Base-by-base conservation (phyloP, 805 yeast genomes). In the Metschnikowia baotianmanensis region DNA sequence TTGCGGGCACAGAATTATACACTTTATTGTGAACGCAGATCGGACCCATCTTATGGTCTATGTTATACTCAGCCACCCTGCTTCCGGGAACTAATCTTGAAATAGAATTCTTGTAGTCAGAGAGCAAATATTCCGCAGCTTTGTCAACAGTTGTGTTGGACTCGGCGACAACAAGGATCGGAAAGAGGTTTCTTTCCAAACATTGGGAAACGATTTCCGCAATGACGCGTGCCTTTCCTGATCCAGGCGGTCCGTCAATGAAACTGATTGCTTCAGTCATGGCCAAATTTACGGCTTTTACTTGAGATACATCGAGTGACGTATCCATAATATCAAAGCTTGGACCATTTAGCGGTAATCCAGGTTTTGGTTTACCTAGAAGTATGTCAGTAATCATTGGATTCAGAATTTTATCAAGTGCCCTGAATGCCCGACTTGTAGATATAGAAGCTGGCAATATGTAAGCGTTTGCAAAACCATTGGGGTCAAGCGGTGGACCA, bases 101-200 rank as follows among this genome's bases (percentile, higher is more conserved):
- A 46, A 83, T 93, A 12, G 83, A 80, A 62, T 86, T 93, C 62
- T 86, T 96, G 47, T 95, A 72, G 31, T 83, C 73, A 52, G 72
- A 78, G 2, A 96, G 93, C 28, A 90, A 67, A 53, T 88, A 83
- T 6, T 73, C 74, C 2, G 96, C 87, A 40, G 90, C 70, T 65
- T 90, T 96, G 61, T 90, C 96, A 24, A 86, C 96, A 0, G 96
- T 96, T 34, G 89, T 90, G 61, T 89, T 89, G 9, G 96, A 87
- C 12, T 96, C 96, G 3, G 96, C 96, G 70, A 96, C 86, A 2
- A 89, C 96, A 29, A 89, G 68, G 9, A 89, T 78, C 46, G 78
- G 77, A 34, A 77, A 80, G 40, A 75, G 75, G 51, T 77, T 77
- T 44, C 81, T 54, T 40, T 78, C 76, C 28, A 25, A 25, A 7